Evolutionary conservation across 805 yeast genomes (phyloP), one percentile per base, ranked within the genome.

Genomic region (Candida orba): DNA sequence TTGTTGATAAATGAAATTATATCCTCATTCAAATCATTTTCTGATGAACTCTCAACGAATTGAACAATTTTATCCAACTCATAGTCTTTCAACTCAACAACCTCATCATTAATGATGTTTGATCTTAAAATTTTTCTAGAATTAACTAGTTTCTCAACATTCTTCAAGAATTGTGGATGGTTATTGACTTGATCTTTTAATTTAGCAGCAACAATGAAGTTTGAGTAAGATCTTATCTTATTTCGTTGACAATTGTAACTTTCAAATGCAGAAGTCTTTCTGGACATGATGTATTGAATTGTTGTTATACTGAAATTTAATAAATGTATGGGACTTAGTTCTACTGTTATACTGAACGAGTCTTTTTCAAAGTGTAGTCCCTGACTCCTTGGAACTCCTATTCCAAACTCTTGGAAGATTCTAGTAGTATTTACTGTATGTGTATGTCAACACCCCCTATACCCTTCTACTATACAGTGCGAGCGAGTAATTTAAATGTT

Each of bases 141-240:
- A 2, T 7, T 22, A 8, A 43, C 22, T 8, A 45, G 15, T 15
- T n/a, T 13, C 31, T 39, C 15, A 2, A 41, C n/a, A 13, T 14
- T 30, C 1, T 27, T n/a, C 2, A 14, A 17, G 20, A 40, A 23
- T 10, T 43, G 33, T 4, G 17, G 17, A 9, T n/a, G 20, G 3
- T 12, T 18, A 8, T 33, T 24, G 3, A n/a, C 33, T 13, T 17
- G 30, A 12, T 23, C 18, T 8, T 27, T 27, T 12, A 40, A 25
- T 17, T 43, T 22, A 3, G 24, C 43, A 15, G 41, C 49, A 8
- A 42, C 41, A 17, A 40, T 40, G n/a, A 45, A 39, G 27, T 43
- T 39, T 4, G 46, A 40, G 27, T 45, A 45, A 4, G 39, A 30
- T 4, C 35, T 34, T 24, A 42, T 25, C 30, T 36, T 24, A 24